Evolutionary conservation across 306 rosid species (phyloP), one percentile per base, ranked within the genome.

Genomic region (Vigna reflexopilosa): DNA sequence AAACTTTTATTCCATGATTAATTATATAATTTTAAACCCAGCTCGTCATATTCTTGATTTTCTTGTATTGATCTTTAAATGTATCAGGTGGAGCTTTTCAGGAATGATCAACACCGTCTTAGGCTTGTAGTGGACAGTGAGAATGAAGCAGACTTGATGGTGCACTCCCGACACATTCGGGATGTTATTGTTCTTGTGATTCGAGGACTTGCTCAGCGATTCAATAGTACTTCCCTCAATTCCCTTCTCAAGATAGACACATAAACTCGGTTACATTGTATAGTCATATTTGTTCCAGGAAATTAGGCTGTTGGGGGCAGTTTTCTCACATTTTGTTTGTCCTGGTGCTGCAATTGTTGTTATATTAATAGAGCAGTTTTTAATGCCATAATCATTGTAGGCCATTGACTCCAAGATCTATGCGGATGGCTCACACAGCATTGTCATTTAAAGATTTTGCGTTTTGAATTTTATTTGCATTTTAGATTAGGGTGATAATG

Each of bases 141-240:
- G 70, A 93, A 85, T 82, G 98, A 93, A 85, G 98, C 88, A 38
- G 96, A 95, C 78, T 80, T 95, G 86, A 88, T 93, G 85, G 97
- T 95, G 87, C 99, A 93, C 34, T 91, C 99, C n/a, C 86, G 97
- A 72, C 98, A 95, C 90, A 90, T 93, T 57, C 89, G 99, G 13
- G 99, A 95, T 84, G 91, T 95, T 48, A 61, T 86, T 34, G 93
- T 93, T 81, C 97, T 95, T 61, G 99, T 95, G 76, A 90, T 95
- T 77, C 86, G 98, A 74, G 99, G 99, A 76, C 74, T 93, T 69
- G 99, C 99, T 84, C 99, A 95, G 79, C 84, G 97, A 82, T 95
- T 93, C 78, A 95, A 95, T 48, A 95, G 99, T 77, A 95, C 99
- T 75, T 93, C 99, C 56, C 98, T 95, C 82, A 95, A 95, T 80